Base-by-base conservation (phyloP, 768 basidiomycete species). In the Holtermanniella nyarrowii region DNA sequence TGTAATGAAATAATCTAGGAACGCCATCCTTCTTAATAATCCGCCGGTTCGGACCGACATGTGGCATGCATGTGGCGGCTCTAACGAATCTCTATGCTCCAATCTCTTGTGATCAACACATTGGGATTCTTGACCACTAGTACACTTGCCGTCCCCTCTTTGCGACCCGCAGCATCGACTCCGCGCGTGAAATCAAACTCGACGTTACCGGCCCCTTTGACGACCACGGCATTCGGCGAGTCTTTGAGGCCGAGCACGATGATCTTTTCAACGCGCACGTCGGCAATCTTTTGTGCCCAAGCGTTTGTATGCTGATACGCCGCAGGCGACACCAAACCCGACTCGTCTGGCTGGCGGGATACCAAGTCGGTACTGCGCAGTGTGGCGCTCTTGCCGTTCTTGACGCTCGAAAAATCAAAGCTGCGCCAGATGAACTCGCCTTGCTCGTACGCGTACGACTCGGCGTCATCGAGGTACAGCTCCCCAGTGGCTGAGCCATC, bases 401-500 rank as follows among this genome's bases (percentile, higher is more conserved):
- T 46, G 66, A 70, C 65, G 72, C 72, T 75, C 26, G 70, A 76
- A 18, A 65, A 62, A 49, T 75, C 77, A 22, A 87, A 87, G 54
- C 77, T 75, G 50, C 88, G 82, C 87, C 87, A 91, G 53, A 95
- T 76, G 66, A 86, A 80, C 53, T 88, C 77, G 25, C 95, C 95
- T 4, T 78, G 66, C 52, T 79, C 74, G 71, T 90, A 82, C 3
- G 77, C 74, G 71, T 82, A 97, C 0, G 84, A 80, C 47, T 84
- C 84, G 13, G 95, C 95, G 60, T 97, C 95, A 68, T 99, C 95
- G 50, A 93, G 79, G 72, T 97, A 99, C 31, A 99, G 77, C 63
- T 91, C 86, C 31, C 95, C 95, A 1, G 65, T 68, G 0, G 91
- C 91, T 25, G 57, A 79, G 72, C 78, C 79, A 12, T 62, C 44